Conservation (phyloP, 225 moss, liverwort and hornwort genomes). For the Neckera pumila region DNA sequence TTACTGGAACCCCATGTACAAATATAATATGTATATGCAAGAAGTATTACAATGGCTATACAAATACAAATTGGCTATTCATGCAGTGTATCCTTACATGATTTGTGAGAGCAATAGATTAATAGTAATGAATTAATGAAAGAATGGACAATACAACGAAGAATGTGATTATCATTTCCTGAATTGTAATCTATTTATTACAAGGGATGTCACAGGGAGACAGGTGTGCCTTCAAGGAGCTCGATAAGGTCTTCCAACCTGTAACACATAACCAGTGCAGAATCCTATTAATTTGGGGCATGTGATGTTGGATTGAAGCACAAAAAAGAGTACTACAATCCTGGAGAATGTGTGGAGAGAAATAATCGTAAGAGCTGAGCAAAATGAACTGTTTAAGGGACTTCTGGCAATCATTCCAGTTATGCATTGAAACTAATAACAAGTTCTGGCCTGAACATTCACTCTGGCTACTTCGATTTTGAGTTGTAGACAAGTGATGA, state of each 20-base stretch:
- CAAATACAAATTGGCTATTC: not conserved
- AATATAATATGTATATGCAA: not conserved
- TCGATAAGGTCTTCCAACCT: slow-evolving; percentile 36
- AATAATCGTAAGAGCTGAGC: not conserved
- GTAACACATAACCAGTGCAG: not conserved
- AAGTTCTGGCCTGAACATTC: not conserved
- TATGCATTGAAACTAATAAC: not conserved
- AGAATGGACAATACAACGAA: not conserved
- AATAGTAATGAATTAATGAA: not conserved
- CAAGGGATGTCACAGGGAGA: not conserved
- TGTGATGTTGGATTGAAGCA: not conserved
- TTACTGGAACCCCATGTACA: not conserved
- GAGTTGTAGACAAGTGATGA: not conserved
- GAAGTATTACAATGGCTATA: not conserved
- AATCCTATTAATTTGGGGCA: not conserved
- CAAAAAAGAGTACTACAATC: not conserved
- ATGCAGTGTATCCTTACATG: not conserved
- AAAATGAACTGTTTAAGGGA: not conserved
- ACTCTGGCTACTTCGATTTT: not conserved
- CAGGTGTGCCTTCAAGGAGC: slow-evolving; percentile 34
- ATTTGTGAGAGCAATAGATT: not conserved
- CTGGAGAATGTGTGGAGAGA: not conserved
- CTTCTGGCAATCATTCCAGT: not conserved
- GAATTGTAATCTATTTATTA: not conserved
- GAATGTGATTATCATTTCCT: not conserved